Conservation (phyloP, 495 filamentous ascomycete species). For the Penicillium atrosanguineum region DNA sequence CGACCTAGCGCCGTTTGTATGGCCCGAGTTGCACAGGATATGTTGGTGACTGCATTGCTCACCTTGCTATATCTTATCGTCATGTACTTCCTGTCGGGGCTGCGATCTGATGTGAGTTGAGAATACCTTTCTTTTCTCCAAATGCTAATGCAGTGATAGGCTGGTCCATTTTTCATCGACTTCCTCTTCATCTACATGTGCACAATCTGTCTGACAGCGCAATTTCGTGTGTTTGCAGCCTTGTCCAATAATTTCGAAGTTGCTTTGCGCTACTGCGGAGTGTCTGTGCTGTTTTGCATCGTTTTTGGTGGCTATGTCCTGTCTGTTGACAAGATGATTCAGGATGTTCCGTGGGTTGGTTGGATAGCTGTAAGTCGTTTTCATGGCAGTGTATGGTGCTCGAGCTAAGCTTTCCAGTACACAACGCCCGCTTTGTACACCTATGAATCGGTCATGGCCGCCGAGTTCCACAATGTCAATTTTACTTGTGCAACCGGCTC, state of each 20-base stretch:
- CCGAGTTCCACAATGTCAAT: constrained; percentile 47
- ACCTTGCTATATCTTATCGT: constrained; percentile 67
- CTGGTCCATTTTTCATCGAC: constrained; percentile 55
- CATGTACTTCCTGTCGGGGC: constrained; percentile 63
- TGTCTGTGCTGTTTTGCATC: constrained; percentile 33
- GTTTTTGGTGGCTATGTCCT: constrained; percentile 40
- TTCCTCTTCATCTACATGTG: constrained; percentile 51
- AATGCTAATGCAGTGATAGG: constrained; percentile 8
- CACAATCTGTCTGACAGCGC: constrained; percentile 51
- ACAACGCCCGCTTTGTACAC: constrained; percentile 69
- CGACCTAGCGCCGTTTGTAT: constrained; percentile 72
- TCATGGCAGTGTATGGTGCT: neutral
- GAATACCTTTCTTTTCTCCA: too few relatives aligned
- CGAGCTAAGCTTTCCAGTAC: constrained; percentile 19
- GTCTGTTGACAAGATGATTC: constrained; percentile 35
- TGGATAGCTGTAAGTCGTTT: constrained; percentile 32
- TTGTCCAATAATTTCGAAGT: constrained; percentile 40
- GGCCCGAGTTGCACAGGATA: constrained; percentile 67
- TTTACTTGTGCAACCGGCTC: constrained; percentile 49
- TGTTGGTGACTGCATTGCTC: constrained; percentile 61
- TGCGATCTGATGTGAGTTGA: constrained; percentile 40
- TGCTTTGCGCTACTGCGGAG: constrained; percentile 35
- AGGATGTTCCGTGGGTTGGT: constrained; percentile 39
- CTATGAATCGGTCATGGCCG: constrained; percentile 62
- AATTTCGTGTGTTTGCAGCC: constrained; percentile 46